These are phyloP conservation scores for Sporothrix variecibatus DNA, from an alignment of 2,329 filamentous ascomycete genomes.

Conservation along the genomic window DNA sequence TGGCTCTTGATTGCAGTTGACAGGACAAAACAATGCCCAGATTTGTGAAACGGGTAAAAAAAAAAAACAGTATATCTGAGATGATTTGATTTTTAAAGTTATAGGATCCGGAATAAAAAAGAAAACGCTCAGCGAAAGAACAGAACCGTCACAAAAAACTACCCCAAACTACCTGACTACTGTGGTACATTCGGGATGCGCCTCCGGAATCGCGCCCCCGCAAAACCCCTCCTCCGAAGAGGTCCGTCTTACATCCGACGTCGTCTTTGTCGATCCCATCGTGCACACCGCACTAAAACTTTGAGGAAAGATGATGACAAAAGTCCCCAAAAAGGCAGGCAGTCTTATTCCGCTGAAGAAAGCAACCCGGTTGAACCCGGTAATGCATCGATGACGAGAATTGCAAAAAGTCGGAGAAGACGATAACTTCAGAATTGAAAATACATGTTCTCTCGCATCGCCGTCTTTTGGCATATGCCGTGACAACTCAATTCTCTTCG, in stretches of 20 bases:
- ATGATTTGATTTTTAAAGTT: neutral
- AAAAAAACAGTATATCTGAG: neutral
- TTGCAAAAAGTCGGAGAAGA: neutral
- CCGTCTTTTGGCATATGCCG: neutral
- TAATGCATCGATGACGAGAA: neutral
- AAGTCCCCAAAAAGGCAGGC: neutral
- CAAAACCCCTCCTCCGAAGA: constrained; percentile 6
- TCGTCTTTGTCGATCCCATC: constrained; percentile 11
- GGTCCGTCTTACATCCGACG: constrained; percentile 11
- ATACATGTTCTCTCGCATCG: neutral
- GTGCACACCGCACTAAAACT: constrained; percentile 3
- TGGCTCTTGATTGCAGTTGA: neutral
- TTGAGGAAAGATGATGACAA: neutral
- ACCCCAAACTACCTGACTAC: neutral
- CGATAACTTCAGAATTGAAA: neutral
- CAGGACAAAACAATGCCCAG: neutral
- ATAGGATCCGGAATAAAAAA: neutral
- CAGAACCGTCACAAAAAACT: neutral
- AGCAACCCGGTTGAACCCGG: constrained; percentile 4
- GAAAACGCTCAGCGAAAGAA: neutral
- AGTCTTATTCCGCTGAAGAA: neutral
- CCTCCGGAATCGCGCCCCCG: constrained; percentile 4
- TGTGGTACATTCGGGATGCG: neutral
- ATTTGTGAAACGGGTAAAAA: neutral
- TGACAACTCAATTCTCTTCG: neutral